Percentiles rank a stretch among this genome's conserved stretches.
Evolutionary conservation across 768 basidiomycete species (phyloP).

Genomic region (Pholiota conissans): DNA sequence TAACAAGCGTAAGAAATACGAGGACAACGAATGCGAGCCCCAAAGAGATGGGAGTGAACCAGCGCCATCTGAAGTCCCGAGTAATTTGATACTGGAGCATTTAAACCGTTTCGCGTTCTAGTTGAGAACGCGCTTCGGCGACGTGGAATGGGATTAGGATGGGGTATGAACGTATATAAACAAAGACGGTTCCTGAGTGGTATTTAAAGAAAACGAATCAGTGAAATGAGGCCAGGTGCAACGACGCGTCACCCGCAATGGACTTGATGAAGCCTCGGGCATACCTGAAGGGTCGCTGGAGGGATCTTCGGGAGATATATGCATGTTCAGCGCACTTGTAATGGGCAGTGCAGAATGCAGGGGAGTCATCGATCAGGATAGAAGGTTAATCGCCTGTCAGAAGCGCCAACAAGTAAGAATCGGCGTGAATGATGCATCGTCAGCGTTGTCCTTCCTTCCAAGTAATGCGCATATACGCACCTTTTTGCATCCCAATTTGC

Average conservation of each 20-base stretch:
- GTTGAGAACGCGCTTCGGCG: neutral
- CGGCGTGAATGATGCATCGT: neutral
- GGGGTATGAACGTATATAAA: no score
- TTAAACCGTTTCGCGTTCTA: neutral
- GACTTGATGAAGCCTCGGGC: neutral
- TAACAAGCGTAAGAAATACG: slow-evolving; percentile 17
- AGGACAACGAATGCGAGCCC: slow-evolving; percentile 15
- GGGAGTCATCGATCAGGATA: neutral
- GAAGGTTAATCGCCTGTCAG: neutral
- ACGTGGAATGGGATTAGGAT: no score
- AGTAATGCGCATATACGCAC: neutral
- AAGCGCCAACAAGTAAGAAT: neutral
- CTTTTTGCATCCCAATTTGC: slow-evolving; percentile 36
- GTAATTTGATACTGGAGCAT: slow-evolving; percentile 14
- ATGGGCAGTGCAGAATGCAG: neutral
- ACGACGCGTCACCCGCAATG: neutral
- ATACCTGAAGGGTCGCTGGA: neutral
- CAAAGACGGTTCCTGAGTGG: neutral
- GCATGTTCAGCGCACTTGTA: neutral
- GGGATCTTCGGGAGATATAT: neutral
- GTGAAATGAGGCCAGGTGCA: neutral
- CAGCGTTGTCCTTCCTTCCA: neutral
- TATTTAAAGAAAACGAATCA: neutral
- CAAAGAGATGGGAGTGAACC: slow-evolving; percentile 17
- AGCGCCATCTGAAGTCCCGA: slow-evolving; percentile 18